Base-by-base conservation (phyloP, 371 early-diverging fungal genomes). In the Rhizomucor miehei region DNA sequence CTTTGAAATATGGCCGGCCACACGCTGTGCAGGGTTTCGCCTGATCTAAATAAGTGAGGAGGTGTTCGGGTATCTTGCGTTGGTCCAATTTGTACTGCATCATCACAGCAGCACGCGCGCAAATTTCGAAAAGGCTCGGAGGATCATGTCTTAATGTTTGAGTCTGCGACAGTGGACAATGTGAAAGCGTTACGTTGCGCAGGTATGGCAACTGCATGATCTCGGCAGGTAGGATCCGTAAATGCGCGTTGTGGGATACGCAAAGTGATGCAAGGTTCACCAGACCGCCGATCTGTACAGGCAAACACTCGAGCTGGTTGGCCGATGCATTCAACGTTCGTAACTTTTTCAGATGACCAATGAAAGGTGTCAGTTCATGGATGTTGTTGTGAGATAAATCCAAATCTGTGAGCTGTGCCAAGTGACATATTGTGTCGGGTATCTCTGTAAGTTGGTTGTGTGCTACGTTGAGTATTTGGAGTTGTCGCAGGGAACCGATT, bases 1-100 rank as follows among this genome's bases (percentile, higher is more conserved):
- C 59, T 21, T 89, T 85, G 66, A 92, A 91, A 57, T 89, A 90
- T 19, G 95, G 93, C 1, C 91, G 91, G 6, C 82, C 79, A 69
- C 97, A 97, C 63, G 86, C 90, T 9, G 91, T 74, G 65, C 97
- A 97, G 14, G 75, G 67, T 38, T 84, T 75, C 1, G 85, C 88
- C 12, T 73, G 67, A 11, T 77, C 56, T 13, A 93, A 61, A 63
- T 88, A 89, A 6, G 66, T 48, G 53, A 77, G 75, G 11, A 90
- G 24, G 48, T 79, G 73, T 19, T 59, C 59, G 11, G 85, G 77
- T 44, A 52, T 16, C 11, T n/a, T 16, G 14, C 24, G 16, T 3
- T n/a, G 52, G 14, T 40, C 29, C 14, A 19, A n/a, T 3, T 48
- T 48, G 2, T 89, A 51, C 44, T 84, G 80, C 2, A 81, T 76